Evolutionary conservation across 352 stramenopile species (phyloP).

Genomic region (Hyaloperonospora brassicae): DNA sequence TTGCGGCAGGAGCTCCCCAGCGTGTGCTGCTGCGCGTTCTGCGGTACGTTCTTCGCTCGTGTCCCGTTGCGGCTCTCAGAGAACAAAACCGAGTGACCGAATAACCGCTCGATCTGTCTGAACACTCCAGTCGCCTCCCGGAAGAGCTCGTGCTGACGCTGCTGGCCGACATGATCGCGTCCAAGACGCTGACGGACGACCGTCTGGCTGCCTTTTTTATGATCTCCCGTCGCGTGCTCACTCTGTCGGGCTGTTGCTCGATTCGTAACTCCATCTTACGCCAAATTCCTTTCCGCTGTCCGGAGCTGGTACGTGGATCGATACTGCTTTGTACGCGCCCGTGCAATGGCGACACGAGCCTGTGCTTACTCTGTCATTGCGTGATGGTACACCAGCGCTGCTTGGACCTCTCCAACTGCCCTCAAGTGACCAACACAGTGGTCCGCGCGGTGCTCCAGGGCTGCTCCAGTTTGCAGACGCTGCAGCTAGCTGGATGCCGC

Average conservation of each 20-base stretch:
- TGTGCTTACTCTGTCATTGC: not conserved
- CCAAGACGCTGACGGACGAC: constrained; percentile 75
- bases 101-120: not conserved
- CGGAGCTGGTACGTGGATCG: constrained; percentile 49
- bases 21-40: constrained; percentile 50
- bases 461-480: constrained; percentile 62
- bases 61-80: not conserved
- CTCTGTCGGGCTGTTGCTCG: constrained; percentile 55
- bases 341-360: not conserved
- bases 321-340: too few species aligned
- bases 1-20: constrained; percentile 46
- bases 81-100: constrained; percentile 7
- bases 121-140: constrained; percentile 44
- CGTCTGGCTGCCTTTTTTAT: constrained; percentile 78
- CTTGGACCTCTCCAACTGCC: constrained; percentile 76
- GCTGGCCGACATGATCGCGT: constrained; percentile 59
- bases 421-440: constrained; percentile 84
- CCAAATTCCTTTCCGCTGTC: constrained; percentile 79
- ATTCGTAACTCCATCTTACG: constrained; percentile 85
- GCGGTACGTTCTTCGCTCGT: constrained; percentile 31
- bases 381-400: constrained; percentile 38
- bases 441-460: constrained; percentile 72
- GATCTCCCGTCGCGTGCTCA: constrained; percentile 60
- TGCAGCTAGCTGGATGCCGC: constrained; percentile 77
- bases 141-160: constrained; percentile 77